phyloP scores from a whole-genome alignment of 768 basidiomycete genomes.

The Leccinum sublutescens region DNA sequence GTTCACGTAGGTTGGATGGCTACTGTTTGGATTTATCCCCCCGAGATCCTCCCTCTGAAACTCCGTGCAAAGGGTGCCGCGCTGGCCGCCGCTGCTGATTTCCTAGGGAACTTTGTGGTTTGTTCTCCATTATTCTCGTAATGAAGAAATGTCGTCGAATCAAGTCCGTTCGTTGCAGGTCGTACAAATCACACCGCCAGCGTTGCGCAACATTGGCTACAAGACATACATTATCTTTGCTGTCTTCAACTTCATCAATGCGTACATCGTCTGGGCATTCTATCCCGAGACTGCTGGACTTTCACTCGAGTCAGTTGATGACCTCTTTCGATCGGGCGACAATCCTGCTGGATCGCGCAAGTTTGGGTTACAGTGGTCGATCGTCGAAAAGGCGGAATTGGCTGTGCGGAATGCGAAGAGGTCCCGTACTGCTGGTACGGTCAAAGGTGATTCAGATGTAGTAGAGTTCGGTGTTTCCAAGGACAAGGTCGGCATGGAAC shows the following conservation, averaged over 20 bases:
- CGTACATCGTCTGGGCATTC: not conserved
- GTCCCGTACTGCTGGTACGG: not conserved
- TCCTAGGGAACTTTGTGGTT: constrained; percentile 10
- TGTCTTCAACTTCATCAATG: not conserved
- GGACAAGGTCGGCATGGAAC: not conserved
- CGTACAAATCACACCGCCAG: constrained; percentile 10
- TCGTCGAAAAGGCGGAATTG: not conserved
- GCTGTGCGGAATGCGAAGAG: not conserved
- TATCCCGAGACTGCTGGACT: constrained; percentile 8
- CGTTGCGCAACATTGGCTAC: constrained; percentile 10
- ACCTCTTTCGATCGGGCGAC: not conserved
- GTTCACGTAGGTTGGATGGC: constrained; percentile 5
- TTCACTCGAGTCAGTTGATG: constrained; percentile 6
- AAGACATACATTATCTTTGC: constrained; percentile 7
- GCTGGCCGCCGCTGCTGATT: constrained; percentile 3
- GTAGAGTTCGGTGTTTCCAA: not conserved
- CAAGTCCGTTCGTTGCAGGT: not conserved
- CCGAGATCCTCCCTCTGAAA: constrained; percentile 10
- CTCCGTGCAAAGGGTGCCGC: constrained; percentile 7
- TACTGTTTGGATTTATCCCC: constrained; percentile 11
- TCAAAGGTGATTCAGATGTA: not conserved
- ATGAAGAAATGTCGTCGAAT: not conserved
- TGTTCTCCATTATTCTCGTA: not conserved
- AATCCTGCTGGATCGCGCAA: not conserved
- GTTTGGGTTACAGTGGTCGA: constrained; percentile 1